Conservation (phyloP, 78 protist species). For the Dictyostelium citrinum region DNA sequence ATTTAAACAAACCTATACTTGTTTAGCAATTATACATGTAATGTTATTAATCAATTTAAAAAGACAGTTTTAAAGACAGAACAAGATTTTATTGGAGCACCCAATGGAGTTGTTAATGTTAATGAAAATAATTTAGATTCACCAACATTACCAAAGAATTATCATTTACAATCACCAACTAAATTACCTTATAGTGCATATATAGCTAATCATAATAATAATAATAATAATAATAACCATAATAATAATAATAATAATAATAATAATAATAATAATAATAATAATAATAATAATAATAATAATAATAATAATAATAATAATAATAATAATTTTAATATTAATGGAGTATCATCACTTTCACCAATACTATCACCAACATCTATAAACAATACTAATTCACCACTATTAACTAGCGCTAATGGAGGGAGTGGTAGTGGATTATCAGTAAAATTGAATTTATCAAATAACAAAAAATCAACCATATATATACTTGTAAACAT, state of each 20-base stretch:
- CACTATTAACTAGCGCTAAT: not conserved
- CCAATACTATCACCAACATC: not conserved
- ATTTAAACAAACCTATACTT: not conserved
- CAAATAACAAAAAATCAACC: conserved; percentile 22
- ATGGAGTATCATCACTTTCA: not conserved
- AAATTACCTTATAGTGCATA: not conserved
- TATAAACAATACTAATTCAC: not conserved
- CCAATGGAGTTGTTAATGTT: not conserved
- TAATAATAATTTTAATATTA: not conserved
- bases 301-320: not conserved
- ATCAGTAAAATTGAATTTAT: conserved; percentile 12
- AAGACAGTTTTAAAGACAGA: conserved; percentile 53
- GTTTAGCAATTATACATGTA: conserved; percentile 14
- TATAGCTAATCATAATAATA: not conserved
- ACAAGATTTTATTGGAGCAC: conserved; percentile 24
- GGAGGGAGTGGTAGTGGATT: not conserved
- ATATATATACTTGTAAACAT: conserved; percentile 36
- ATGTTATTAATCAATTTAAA: conserved; percentile 22
- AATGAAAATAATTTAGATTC: not conserved
- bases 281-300: not conserved
- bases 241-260: not conserved
- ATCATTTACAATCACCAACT: not conserved
- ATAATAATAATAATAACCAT: not conserved
- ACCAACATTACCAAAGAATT: not conserved
- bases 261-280: not conserved